Base-by-base conservation (phyloP, 805 yeast genomes). In the Starmerella apis region DNA sequence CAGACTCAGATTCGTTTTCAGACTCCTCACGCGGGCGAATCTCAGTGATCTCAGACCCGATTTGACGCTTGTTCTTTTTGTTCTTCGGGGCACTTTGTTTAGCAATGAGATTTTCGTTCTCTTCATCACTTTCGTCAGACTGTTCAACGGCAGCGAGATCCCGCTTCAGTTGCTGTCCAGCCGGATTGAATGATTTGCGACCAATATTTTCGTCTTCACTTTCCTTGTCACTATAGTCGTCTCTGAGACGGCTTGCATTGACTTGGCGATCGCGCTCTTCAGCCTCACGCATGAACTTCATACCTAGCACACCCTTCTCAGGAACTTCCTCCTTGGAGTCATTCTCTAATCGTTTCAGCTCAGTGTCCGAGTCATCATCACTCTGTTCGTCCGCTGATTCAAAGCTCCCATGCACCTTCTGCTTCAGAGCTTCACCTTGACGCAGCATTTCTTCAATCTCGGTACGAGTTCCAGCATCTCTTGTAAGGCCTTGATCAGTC, bases 211-310 rank as follows among this genome's bases (percentile, higher is more conserved):
- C 65, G 10, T 65, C 69, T 11, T 63, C 66, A 35, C 28, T 22
- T 13, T 62, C 63, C 11, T 36, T 50, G 13, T 46, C 38, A n/a
- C 51, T 55, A 19, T 38, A 45, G 30, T 63, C 67, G 20, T 64
- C 70, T 24, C 61, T 60, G 33, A 69, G 65, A 4, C 64, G 73
- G 51, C 72, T 71, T 46, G 71, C 66, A 64, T 86, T 88, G 38
- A 73, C 78, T 48, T 74, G 72, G 51, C 72, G 75, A 54, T 78
- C 76, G 56, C 80, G 75, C 49, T 79, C 80, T 54, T 82, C 94
- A 1, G 97, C 97, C 53, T 82, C 83, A 57, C 75, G 81, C 97
- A 90, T 90, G 65, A 90, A 90, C 57, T 88, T 94, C 97, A 92
- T 92, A 44, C 80, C 82, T 75, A 90, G 68, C 19, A 90, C 81